phyloP scores from a whole-genome alignment of 257 asterid species.

The Lavandula angustifolia region DNA sequence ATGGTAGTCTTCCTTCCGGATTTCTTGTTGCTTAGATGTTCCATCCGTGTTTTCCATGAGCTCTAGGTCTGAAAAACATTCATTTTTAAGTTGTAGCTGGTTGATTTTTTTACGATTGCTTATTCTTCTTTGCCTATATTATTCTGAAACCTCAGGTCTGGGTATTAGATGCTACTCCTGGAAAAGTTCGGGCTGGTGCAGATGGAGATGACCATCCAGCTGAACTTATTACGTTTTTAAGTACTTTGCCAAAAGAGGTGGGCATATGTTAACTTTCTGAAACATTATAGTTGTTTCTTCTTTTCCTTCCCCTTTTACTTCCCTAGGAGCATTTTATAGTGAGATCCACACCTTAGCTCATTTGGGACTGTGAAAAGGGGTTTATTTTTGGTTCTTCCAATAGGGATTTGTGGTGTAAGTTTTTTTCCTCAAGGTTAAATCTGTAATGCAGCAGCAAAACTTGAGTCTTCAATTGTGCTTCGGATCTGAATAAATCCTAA shows the following conservation, averaged over 20 bases:
- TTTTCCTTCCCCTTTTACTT: background rate
- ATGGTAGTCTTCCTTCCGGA: slow-evolving; percentile 5
- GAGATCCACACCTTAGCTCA: background rate
- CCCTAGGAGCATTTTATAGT: slow-evolving; percentile 2
- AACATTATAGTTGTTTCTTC: slow-evolving; percentile 3
- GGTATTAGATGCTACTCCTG: slow-evolving; percentile 97
- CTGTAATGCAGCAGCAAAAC: too few species aligned
- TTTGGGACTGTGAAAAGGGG: background rate
- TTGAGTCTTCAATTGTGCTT: too few species aligned
- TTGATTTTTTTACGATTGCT: background rate
- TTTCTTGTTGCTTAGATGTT: slow-evolving; percentile 11
- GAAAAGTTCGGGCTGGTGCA: slow-evolving; percentile 92
- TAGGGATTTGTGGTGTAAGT: background rate
- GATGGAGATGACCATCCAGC: slow-evolving; percentile 99
- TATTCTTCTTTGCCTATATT: slow-evolving; percentile 10
- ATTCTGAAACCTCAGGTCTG: slow-evolving; percentile 65
- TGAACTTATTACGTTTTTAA: slow-evolving; percentile 76
- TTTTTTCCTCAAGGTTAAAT: too few species aligned
- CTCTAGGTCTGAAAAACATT: background rate
- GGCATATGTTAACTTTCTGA: slow-evolving; percentile 28
- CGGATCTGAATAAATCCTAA: too few species aligned
- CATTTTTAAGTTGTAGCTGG: background rate
- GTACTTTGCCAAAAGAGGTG: slow-evolving; percentile 73
- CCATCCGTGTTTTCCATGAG: background rate
- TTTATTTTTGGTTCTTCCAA: slow-evolving; percentile 1